These are phyloP conservation scores for Penicillium palitans DNA, from an alignment of 2,329 filamentous ascomycete species.

Conservation along the genomic window DNA sequence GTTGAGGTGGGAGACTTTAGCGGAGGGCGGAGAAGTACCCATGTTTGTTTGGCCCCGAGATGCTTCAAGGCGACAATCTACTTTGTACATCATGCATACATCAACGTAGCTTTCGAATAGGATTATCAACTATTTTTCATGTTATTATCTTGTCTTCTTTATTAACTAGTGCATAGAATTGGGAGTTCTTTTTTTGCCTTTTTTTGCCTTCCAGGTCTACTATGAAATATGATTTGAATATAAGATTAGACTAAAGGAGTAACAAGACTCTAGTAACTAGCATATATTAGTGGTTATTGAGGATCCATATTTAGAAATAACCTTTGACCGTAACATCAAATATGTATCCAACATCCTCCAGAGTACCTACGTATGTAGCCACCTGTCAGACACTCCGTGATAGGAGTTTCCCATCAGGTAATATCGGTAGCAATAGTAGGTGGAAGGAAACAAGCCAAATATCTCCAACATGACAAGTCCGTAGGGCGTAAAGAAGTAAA, in stretches of 20 bases:
- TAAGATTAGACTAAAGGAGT: too few species aligned
- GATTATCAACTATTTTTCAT: not conserved
- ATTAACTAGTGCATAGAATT: not conserved
- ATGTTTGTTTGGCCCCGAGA: constrained; percentile 1
- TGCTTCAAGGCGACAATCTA: not conserved
- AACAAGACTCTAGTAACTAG: too few species aligned
- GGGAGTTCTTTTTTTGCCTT: not conserved
- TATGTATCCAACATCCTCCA: not conserved
- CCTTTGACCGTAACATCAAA: too few species aligned
- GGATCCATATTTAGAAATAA: not conserved
- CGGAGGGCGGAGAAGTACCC: constrained; percentile 8
- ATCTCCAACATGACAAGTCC: not conserved
- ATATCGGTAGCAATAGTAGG: not conserved
- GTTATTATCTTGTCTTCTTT: not conserved
- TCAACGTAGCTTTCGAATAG: not conserved
- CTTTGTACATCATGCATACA: not conserved
- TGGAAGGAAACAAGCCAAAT: not conserved
- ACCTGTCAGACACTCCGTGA: not conserved
- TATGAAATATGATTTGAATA: too few species aligned
- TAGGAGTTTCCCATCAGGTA: not conserved
- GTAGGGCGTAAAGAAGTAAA: not conserved
- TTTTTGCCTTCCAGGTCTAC: too few species aligned
- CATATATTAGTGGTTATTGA: not conserved
- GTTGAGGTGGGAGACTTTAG: constrained; percentile 10
- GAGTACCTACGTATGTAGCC: not conserved